phyloP scores from a whole-genome alignment of 352 stramenopile species.

The Aphanomyces euteiches region DNA sequence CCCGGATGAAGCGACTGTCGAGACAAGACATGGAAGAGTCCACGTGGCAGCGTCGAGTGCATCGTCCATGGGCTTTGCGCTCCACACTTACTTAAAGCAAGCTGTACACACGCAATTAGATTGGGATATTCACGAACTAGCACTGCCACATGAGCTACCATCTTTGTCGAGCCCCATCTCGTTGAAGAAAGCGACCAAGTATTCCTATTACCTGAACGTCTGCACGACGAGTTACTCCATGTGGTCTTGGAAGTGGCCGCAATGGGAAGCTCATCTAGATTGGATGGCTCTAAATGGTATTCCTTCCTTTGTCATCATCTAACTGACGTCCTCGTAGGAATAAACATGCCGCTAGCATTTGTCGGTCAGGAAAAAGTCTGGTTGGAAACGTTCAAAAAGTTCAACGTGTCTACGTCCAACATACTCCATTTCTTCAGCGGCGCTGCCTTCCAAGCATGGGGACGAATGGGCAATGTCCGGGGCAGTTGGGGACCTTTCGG shows the following conservation, averaged over 20 bases:
- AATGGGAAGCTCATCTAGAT: constrained; percentile 90
- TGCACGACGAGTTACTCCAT: constrained; percentile 89
- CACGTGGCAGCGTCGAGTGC: constrained; percentile 52
- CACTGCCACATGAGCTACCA: constrained; percentile 49
- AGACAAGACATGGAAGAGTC: constrained; percentile 42
- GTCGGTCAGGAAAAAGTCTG: constrained; percentile 88
- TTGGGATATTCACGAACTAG: constrained; percentile 71
- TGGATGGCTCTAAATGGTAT: constrained; percentile 87
- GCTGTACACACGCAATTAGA: constrained; percentile 67
- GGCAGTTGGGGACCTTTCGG: constrained; percentile 71
- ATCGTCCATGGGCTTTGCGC: constrained; percentile 62
- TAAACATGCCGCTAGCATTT: constrained; percentile 90
- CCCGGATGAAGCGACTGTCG: constrained; percentile 63
- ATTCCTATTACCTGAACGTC: constrained; percentile 91
- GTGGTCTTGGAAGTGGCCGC: constrained; percentile 78
- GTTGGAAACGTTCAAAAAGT: constrained; percentile 78
- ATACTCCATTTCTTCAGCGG: constrained; percentile 87
- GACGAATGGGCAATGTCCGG: constrained; percentile 85
- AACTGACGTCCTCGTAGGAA: constrained; percentile 35
- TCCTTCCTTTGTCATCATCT: background rate
- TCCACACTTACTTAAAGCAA: constrained; percentile 77
- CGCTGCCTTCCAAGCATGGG: constrained; percentile 84
- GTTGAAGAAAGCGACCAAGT: constrained; percentile 62
- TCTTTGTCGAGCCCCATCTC: constrained; percentile 35
- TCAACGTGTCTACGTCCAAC: constrained; percentile 69